A percentile compares a stretch with the other conserved stretches of the same genome.
These are phyloP conservation scores for Talaromyces sp. DNA, from an alignment of 2,329 filamentous ascomycete species.

Conservation along the genomic window DNA sequence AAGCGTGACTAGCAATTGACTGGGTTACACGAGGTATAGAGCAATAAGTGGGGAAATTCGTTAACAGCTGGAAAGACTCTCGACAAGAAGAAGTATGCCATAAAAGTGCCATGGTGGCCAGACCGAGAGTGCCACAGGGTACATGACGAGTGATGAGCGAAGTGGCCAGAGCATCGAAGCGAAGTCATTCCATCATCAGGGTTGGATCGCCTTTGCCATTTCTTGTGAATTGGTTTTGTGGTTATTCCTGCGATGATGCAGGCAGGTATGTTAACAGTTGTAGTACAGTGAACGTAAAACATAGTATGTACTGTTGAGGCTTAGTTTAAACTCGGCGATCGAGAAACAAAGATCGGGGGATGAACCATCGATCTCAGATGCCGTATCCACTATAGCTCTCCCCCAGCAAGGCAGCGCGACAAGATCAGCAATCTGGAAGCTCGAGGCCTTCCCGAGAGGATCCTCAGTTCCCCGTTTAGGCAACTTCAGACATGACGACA, in stretches of 20 bases:
- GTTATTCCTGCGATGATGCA: background rate
- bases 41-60: background rate
- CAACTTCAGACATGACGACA: background rate
- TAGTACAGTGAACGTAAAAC: background rate
- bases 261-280: background rate
- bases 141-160: conserved; percentile 8
- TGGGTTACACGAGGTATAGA: background rate
- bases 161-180: background rate
- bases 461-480: background rate
- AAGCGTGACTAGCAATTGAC: background rate
- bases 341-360: background rate
- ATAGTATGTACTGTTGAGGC: background rate
- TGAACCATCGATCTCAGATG: conserved; percentile 4
- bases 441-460: background rate
- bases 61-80: background rate
- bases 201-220: background rate
- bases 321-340: background rate
- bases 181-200: conserved; percentile 8
- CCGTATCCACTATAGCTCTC: background rate
- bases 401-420: background rate
- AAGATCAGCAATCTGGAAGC: background rate
- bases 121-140: background rate
- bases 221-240: background rate
- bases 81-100: background rate
- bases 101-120: conserved; percentile 6